Percentiles rank a stretch among this genome's conserved stretches.
Conservation (phyloP, 768 basidiomycete species). For the Boletus tomentosulus region DNA sequence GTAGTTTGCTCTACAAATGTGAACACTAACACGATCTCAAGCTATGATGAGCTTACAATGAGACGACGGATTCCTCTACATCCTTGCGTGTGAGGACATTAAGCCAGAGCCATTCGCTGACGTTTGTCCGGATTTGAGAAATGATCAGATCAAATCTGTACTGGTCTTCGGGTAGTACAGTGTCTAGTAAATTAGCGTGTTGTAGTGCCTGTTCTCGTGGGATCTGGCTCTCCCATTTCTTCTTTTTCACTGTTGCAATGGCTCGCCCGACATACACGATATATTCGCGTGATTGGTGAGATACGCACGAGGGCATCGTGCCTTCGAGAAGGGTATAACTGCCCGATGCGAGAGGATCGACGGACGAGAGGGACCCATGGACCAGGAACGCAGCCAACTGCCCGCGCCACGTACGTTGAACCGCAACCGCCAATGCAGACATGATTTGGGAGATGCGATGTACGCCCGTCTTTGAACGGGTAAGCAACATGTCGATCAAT, state of each 20-base stretch:
- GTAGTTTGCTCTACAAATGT: slow-evolving; percentile 64
- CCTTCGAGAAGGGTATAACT: slow-evolving; percentile 57
- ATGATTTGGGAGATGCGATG: slow-evolving; percentile 71
- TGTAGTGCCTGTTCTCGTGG: slow-evolving; percentile 62
- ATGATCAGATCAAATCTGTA: slow-evolving; percentile 75
- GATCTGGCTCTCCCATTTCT: slow-evolving; percentile 74
- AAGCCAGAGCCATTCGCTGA: slow-evolving; percentile 93
- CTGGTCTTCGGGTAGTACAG: slow-evolving; percentile 69
- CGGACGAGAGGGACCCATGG: slow-evolving; percentile 60
- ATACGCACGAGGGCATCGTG: slow-evolving; percentile 72
- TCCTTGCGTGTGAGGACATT: slow-evolving; percentile 83
- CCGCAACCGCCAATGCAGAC: slow-evolving; percentile 63
- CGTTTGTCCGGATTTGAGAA: slow-evolving; percentile 67
- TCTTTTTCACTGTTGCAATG: slow-evolving; percentile 76
- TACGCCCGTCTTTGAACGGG: slow-evolving; percentile 73
- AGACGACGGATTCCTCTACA: slow-evolving; percentile 80
- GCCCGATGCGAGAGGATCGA: slow-evolving; percentile 65
- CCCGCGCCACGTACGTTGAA: slow-evolving; percentile 78
- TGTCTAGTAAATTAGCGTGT: slow-evolving; percentile 61
- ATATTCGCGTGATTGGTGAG: slow-evolving; percentile 67
- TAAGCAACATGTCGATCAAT: slow-evolving; percentile 73
- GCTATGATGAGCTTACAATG: slow-evolving; percentile 53
- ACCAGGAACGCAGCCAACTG: slow-evolving; percentile 81
- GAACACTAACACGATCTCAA: slow-evolving; percentile 3
- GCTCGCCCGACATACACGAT: slow-evolving; percentile 86